Base-by-base conservation (phyloP, 108 stramenopile genomes). In the Skeletonema tropicum region DNA sequence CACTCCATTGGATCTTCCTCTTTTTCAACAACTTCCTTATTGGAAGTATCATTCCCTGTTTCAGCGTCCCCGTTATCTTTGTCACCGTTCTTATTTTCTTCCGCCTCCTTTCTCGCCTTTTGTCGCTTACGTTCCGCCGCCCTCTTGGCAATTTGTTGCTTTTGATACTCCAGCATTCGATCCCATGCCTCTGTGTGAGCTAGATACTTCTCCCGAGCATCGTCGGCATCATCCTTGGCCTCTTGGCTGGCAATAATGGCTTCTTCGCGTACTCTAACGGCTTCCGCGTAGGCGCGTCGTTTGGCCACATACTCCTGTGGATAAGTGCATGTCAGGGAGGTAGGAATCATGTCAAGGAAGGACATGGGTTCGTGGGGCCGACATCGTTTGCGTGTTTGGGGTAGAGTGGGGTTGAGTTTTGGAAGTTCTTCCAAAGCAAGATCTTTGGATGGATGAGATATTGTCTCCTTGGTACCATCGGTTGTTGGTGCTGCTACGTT, bases 281-380 rank as follows among this genome's bases (percentile, higher is more conserved):
- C 67, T 60, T 82, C 35, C 3, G 87, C 77, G 60, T 95, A 95
- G 46, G 87, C 85, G 32, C 74, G 60, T 46, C 87, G 79, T 64
- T 85, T 83, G 59, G 82, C 60, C 17, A 90, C 74, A 68, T 92
- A 90, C 11, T 74, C 69, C 26, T 84, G 58, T 0, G 92, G 94
- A 64, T 90, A 93, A 8, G 86, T 79, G 35, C 85, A 48, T 13
- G 87, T 90, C n/a, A 95, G 83, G 30, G 92, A 89, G 3, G 89
- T 61, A 6, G 94, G 94, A 48, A 88, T 72, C 92, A 95, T 95
- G 49, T 92, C 92, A 7, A 79, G 70, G 66, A 85, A 85, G 59
- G 75, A 68, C 66, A 73, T 68, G 66, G 82, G 82, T 65, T 70
- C 55, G 30, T 76, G 52, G 15, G 79, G 79, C 32, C 68, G 75